Conservation (phyloP, 2,329 filamentous ascomycete genomes). For the Aureobasidium subglaciale region DNA sequence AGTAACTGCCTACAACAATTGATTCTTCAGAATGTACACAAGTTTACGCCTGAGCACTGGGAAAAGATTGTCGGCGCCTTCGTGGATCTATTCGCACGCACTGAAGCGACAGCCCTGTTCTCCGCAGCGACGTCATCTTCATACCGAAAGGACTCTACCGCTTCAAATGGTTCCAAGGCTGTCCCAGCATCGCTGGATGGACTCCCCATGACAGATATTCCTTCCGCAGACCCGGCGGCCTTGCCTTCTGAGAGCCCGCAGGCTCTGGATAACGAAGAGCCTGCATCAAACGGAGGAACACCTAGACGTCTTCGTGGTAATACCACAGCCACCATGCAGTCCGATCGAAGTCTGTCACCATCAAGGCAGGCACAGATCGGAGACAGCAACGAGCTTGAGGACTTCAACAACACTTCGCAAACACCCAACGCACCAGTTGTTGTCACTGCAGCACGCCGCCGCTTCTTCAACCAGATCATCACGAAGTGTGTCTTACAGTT, state of each 20-base stretch:
- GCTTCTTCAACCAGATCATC: slow-evolving; percentile 99
- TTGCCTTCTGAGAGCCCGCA: slow-evolving; percentile 36
- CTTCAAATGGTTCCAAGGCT: slow-evolving; percentile 10
- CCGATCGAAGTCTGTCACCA: slow-evolving; percentile 5
- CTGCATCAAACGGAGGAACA: not conserved
- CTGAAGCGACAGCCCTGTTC: slow-evolving; percentile 91
- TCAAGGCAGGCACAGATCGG: slow-evolving; percentile 16
- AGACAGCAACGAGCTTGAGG: slow-evolving; percentile 56
- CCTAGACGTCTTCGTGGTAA: slow-evolving; percentile 6
- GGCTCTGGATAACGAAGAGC: slow-evolving; percentile 33
- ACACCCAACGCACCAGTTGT: slow-evolving; percentile 87
- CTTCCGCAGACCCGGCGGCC: slow-evolving; percentile 25
- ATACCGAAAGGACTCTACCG: slow-evolving; percentile 20
- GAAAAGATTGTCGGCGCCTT: slow-evolving; percentile 90
- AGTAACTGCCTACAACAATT: slow-evolving; percentile 97
- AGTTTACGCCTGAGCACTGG: slow-evolving; percentile 86
- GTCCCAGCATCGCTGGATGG: slow-evolving; percentile 38
- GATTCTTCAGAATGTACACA: slow-evolving; percentile 91
- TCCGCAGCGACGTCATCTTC: slow-evolving; percentile 60
- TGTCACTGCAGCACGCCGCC: slow-evolving; percentile 83
- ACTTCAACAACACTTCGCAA: slow-evolving; percentile 78
- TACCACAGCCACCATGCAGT: slow-evolving; percentile 8
- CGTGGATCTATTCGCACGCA: slow-evolving; percentile 88
- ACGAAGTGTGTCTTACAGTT: slow-evolving; percentile 95
- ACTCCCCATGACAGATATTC: slow-evolving; percentile 33